Conservation (phyloP, 345 rosid species). For the Laguncularia racemosa region DNA sequence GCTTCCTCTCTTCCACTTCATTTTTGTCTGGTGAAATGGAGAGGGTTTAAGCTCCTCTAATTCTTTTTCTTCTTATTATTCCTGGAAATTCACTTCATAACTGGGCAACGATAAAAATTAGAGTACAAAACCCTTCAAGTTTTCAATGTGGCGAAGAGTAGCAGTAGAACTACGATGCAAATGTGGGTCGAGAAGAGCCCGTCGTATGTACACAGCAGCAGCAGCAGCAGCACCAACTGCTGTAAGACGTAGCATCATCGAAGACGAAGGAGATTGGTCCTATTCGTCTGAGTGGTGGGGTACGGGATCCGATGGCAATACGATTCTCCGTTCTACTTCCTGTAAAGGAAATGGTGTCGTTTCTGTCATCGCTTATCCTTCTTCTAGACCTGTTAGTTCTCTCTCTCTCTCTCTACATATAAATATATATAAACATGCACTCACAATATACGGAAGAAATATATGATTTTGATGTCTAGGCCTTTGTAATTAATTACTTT, state of each 20-base stretch:
- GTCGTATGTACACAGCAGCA: constrained; percentile 33
- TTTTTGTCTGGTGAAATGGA: too few relatives aligned
- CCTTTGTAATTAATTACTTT: background rate
- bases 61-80: too few relatives aligned
- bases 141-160: background rate
- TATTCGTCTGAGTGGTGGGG: constrained; percentile 93
- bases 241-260: constrained; percentile 10
- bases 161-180: too few relatives aligned
- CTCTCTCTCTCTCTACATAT: constrained; percentile 1
- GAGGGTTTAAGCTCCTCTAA: too few relatives aligned
- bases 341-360: constrained; percentile 69
- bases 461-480: background rate
- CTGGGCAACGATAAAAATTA: too few relatives aligned
- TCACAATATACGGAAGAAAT: too few relatives aligned
- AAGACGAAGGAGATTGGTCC: constrained; percentile 88
- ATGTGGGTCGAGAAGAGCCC: constrained; percentile 4
- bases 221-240: too few relatives aligned
- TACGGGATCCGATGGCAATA: constrained; percentile 24
- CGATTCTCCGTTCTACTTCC: constrained; percentile 47
- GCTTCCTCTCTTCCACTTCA: too few relatives aligned
- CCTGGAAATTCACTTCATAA: too few relatives aligned
- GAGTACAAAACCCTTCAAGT: background rate
- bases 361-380: constrained; percentile 63
- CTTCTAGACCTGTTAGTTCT: constrained; percentile 71
- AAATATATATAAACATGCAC: background rate